These are phyloP conservation scores for Candida quercuum DNA, from an alignment of 805 yeast species.

Conservation along the genomic window DNA sequence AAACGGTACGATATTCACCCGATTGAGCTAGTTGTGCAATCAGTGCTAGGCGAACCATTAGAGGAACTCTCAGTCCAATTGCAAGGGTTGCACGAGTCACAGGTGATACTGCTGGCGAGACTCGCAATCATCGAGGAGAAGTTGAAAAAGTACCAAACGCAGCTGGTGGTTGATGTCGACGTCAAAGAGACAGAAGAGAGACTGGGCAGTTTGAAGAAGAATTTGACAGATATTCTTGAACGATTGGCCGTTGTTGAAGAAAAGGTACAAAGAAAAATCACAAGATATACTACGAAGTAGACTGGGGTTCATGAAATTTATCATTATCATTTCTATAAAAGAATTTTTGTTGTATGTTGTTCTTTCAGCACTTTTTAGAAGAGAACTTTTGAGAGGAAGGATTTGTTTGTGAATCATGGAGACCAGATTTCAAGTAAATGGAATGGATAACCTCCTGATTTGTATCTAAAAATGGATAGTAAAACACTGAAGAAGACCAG, in stretches of 20 bases:
- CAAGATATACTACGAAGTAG: not conserved
- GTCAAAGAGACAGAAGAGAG: slow-evolving; percentile 19
- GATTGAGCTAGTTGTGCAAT: slow-evolving; percentile 53
- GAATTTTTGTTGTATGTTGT: not conserved
- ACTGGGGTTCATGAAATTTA: not conserved
- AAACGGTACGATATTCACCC: slow-evolving; percentile 41
- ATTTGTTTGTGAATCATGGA: slow-evolving; percentile 8
- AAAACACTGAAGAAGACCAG: slow-evolving; percentile 59
- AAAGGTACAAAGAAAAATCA: slow-evolving; percentile 16
- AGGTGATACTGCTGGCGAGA: slow-evolving; percentile 45
- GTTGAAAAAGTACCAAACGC: slow-evolving; percentile 24
- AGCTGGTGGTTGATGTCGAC: slow-evolving; percentile 16
- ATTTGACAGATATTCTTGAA: slow-evolving; percentile 18
- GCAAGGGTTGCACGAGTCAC: slow-evolving; percentile 51
- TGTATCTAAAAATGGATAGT: slow-evolving; percentile 60
- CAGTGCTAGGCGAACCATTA: slow-evolving; percentile 47
- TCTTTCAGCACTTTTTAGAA: not conserved
- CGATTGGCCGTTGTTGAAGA: slow-evolving; percentile 33
- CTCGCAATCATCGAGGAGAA: slow-evolving; percentile 36
- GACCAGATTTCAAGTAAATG: slow-evolving; percentile 39
- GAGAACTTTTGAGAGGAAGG: too few species aligned
- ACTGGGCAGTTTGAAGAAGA: slow-evolving; percentile 19
- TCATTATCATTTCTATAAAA: too few species aligned
- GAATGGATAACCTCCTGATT: slow-evolving; percentile 76
- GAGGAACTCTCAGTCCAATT: slow-evolving; percentile 46